Evolutionary conservation across 768 basidiomycete genomes (phyloP), one percentile per base, ranked within the genome.

Genomic region (Boletus pseudo-olivaceus): DNA sequence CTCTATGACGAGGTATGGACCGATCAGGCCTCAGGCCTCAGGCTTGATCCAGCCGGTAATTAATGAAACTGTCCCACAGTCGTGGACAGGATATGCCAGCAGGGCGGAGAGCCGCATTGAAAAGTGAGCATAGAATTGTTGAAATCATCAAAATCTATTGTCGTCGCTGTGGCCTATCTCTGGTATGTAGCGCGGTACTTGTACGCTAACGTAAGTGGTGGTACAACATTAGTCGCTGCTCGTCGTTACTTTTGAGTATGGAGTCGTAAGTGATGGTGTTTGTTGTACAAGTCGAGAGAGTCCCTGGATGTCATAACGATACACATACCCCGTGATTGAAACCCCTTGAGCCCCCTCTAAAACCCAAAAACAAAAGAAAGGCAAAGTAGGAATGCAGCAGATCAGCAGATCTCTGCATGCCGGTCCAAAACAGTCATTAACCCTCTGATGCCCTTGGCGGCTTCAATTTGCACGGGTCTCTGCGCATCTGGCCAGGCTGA

Each of bases 71-170:
- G 10, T 49, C 38, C n/a, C 37, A 35, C 61, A 96, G 94, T 93
- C 91, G 29, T 98, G 96, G 96, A 90, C 90, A 2, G 96, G 96
- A 4, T 98, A 97, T 68, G 93, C 93, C 2, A 75, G 79, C 69
- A 78, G 93, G 53, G 63, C 80, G 14, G 78, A 85, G 49, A 95
- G 93, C 71, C 80, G 73, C 56, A 93, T 97, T 37, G 79, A 78
- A 40, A 88, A 84, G 66, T 70, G 70, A 4, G 29, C 44, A 34
- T 69, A 54, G 40, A 55, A 11, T 33, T 17, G 30, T 40, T 38
- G 30, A 53, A 53, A 55, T 53, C 51, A 47, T 52, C 35, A 38
- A 35, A 43, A 43, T 54, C 42, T 56, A 50, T 39, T 38, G 30
- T 48, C 26, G 41, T 54, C 30, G 38, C 26, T 33, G 43, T 56